Conservation (phyloP, 371 early-diverging fungal genomes). For the Mortierella sp. region DNA sequence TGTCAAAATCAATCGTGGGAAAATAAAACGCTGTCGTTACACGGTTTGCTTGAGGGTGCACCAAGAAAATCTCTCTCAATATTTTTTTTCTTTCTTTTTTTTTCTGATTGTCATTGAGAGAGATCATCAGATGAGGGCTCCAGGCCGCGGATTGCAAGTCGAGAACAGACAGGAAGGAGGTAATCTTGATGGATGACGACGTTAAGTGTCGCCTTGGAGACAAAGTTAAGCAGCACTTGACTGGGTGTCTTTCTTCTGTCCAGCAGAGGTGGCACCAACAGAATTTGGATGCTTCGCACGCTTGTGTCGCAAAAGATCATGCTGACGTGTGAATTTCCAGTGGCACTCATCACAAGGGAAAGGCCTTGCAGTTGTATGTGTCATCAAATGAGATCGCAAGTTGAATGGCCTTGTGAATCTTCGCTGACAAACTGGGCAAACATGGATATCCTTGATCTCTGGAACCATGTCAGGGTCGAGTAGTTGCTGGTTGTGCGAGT, state of each 20-base stretch:
- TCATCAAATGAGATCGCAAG: conserved; percentile 71
- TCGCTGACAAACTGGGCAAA: conserved; percentile 66
- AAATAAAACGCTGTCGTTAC: neutral
- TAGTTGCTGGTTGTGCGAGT: conserved; percentile 16
- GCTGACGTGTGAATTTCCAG: conserved; percentile 75
- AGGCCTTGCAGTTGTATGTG: conserved; percentile 77
- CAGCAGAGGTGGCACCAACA: conserved; percentile 6
- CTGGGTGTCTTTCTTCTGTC: conserved; percentile 14
- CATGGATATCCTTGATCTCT: conserved; percentile 50
- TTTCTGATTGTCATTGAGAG: neutral
- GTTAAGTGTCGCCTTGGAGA: neutral
- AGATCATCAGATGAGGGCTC: neutral
- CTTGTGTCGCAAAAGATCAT: conserved; percentile 84
- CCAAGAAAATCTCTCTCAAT: too few species aligned
- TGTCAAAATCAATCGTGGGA: neutral
- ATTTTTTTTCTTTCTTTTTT: too few species aligned
- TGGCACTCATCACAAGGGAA: conserved; percentile 75
- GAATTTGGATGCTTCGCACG: conserved; percentile 52
- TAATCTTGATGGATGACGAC: neutral
- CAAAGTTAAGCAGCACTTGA: neutral
- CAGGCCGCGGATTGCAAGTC: neutral
- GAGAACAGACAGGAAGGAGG: neutral
- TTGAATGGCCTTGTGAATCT: conserved; percentile 73
- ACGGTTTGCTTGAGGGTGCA: neutral
- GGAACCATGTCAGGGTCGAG: conserved; percentile 37